phyloP scores from a whole-genome alignment of 441 rosid species.

The Iberis amara region DNA sequence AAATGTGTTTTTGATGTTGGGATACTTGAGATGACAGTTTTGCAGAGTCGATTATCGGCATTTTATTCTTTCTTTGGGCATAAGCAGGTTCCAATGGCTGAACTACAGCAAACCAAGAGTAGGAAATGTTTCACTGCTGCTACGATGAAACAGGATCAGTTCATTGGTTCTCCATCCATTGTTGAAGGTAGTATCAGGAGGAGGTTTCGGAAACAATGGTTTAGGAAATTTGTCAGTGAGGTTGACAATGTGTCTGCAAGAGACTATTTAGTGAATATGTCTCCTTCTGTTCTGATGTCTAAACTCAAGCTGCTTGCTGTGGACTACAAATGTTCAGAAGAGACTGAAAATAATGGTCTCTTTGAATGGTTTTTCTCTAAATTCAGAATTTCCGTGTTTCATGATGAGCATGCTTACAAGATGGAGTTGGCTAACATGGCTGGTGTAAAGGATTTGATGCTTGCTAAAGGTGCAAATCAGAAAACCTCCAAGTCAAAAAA shows the following conservation, averaged over 20 bases:
- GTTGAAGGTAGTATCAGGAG: slow-evolving; percentile 45
- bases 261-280: slow-evolving; percentile 40
- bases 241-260: slow-evolving; percentile 37
- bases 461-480: slow-evolving; percentile 12
- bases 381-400: slow-evolving; percentile 62
- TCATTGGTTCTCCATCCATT: slow-evolving; percentile 42
- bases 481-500: slow-evolving; percentile 39
- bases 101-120: slow-evolving; percentile 34
- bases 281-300: slow-evolving; percentile 50
- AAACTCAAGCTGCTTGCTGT: slow-evolving; percentile 51
- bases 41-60: slow-evolving; percentile 44
- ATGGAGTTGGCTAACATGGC: slow-evolving; percentile 45
- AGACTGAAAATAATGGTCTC: slow-evolving; percentile 36
- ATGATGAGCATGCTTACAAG: slow-evolving; percentile 55
- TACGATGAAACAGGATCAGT: slow-evolving; percentile 35
- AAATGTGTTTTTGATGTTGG: slow-evolving; percentile 32
- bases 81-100: slow-evolving; percentile 42
- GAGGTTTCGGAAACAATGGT: slow-evolving; percentile 55
- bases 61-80: slow-evolving; percentile 55
- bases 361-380: slow-evolving; percentile 72
- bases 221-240: slow-evolving; percentile 38
- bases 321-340: slow-evolving; percentile 39
- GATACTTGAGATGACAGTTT: slow-evolving; percentile 45
- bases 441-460: slow-evolving; percentile 34
- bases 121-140: slow-evolving; percentile 30